Conservation (phyloP, 2,329 filamentous ascomycete genomes). For the Phialocephala sp. region DNA sequence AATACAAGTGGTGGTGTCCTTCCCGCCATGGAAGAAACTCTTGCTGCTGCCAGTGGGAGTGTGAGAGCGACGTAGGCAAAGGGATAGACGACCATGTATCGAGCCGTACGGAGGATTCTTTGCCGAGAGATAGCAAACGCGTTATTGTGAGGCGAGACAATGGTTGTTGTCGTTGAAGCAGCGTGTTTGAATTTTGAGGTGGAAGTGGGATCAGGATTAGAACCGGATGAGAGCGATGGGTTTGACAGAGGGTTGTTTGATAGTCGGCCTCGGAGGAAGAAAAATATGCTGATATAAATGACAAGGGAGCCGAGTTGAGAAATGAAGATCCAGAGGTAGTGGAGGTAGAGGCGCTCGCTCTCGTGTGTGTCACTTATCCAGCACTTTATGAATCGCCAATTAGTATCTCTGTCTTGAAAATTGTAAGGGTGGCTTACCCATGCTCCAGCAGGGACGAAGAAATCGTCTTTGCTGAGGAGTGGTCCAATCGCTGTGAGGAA, state of each 20-base stretch:
- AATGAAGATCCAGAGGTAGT: conserved; percentile 62
- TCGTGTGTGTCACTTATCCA: conserved; percentile 56
- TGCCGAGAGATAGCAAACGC: conserved; percentile 29
- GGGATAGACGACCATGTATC: conserved; percentile 58
- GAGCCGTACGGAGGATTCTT: conserved; percentile 46
- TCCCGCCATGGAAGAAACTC: conserved; percentile 54
- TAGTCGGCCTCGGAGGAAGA: conserved; percentile 38
- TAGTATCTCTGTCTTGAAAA: not conserved
- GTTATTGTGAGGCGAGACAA: conserved; percentile 20
- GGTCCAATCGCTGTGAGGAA: conserved; percentile 46
- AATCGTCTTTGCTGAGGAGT: conserved; percentile 47
- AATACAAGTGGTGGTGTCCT: conserved; percentile 24
- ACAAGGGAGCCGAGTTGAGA: conserved; percentile 57
- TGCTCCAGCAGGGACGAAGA: conserved; percentile 57
- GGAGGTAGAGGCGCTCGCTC: conserved; percentile 54
- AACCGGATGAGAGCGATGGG: not conserved
- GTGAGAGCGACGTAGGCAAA: conserved; percentile 56
- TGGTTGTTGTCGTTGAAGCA: conserved; percentile 27
- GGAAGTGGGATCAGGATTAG: not conserved
- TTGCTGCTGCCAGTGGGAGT: conserved; percentile 54
- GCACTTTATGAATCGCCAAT: conserved; percentile 44
- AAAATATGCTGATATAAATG: conserved; percentile 51
- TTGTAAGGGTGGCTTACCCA: conserved; percentile 48
- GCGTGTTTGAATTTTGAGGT: conserved; percentile 12
- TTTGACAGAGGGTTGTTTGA: conserved; percentile 14